phyloP scores from a whole-genome alignment of 495 filamentous ascomycete genomes.

The Penicillium crystallinum region DNA sequence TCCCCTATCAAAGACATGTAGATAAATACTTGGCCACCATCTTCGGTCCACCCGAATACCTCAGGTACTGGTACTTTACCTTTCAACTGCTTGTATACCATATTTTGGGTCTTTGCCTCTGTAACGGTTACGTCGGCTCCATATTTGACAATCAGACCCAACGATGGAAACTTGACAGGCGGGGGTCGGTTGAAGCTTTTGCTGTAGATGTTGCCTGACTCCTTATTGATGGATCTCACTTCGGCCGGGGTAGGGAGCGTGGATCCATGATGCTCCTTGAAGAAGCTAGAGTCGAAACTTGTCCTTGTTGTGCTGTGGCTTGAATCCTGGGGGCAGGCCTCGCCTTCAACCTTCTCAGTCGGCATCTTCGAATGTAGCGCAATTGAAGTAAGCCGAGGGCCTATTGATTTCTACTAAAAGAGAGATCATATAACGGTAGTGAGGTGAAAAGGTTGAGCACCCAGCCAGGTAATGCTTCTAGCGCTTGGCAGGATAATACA shows the following conservation, averaged over 20 bases:
- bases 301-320: slow-evolving; percentile 1
- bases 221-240: slow-evolving; percentile 15
- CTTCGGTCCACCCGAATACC: slow-evolving; percentile 42
- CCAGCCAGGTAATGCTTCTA: not conserved
- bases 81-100: slow-evolving; percentile 28
- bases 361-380: slow-evolving; percentile 1
- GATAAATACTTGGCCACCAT: slow-evolving; percentile 39
- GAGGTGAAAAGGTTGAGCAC: not conserved
- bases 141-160: slow-evolving; percentile 19
- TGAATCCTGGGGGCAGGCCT: slow-evolving; percentile 8
- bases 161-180: slow-evolving; percentile 34
- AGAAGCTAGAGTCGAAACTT: slow-evolving; percentile 11
- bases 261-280: slow-evolving; percentile 1
- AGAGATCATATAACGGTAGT: not conserved
- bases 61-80: slow-evolving; percentile 39
- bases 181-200: slow-evolving; percentile 13
- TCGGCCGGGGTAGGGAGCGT: slow-evolving; percentile 13
- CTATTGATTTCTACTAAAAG: not conserved
- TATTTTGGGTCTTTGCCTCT: slow-evolving; percentile 40
- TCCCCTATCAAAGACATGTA: slow-evolving; percentile 44
- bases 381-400: slow-evolving; percentile 3
- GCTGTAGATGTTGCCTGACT: slow-evolving; percentile 7
- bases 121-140: slow-evolving; percentile 13
- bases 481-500: not conserved
- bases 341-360: slow-evolving; percentile 4